Evolutionary conservation across 768 basidiomycete genomes (phyloP), one percentile per base, ranked within the genome.

Genomic region (Pleurotus platypus): DNA sequence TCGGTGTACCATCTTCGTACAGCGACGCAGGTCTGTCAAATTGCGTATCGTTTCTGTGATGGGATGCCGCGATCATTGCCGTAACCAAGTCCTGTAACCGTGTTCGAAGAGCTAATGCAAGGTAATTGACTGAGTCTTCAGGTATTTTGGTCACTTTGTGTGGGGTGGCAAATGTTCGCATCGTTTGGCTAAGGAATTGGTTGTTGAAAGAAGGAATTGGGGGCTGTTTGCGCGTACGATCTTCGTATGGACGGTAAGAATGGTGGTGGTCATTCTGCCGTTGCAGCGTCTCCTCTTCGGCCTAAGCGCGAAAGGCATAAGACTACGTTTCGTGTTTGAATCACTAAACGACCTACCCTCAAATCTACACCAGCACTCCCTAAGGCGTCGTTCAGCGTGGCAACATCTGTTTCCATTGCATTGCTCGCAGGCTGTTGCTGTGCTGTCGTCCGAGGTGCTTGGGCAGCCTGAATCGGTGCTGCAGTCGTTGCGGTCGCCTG

Each of bases 321-420:
- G 9, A 11, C 7, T 9, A 35, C 11, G 30, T 35, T 35, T 2
- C 30, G 30, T 8, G 30, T 35, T 35, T 35, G 3, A 11, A 42
- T 11, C 40, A 46, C 39, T 26, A 30, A 55, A 61, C 65, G 58
- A 69, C 78, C 60, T 61, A 89, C 90, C 67, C 88, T 73, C n/a
- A 94, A 72, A 72, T 94, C 92, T 5, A 94, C 90, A 9, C 92
- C 91, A 5, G 90, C 91, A 65, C 90, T 91, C 4, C 90, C 92
- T 1, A 94, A 72, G 3, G 90, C 92, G 62, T 94, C 91, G 56
- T 91, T 92, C 43, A 94, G 65, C 5, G 87, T 89, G 9, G 90
- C 83, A 35, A 92, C 81, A 63, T 92, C 90, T 3, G 85, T 71
- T 62, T 89, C 88, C 57, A 84, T 74, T 1, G 71, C 72, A 45